These are phyloP conservation scores for Neurospora sp. DNA, from an alignment of 495 filamentous ascomycete species.

Conservation along the genomic window DNA sequence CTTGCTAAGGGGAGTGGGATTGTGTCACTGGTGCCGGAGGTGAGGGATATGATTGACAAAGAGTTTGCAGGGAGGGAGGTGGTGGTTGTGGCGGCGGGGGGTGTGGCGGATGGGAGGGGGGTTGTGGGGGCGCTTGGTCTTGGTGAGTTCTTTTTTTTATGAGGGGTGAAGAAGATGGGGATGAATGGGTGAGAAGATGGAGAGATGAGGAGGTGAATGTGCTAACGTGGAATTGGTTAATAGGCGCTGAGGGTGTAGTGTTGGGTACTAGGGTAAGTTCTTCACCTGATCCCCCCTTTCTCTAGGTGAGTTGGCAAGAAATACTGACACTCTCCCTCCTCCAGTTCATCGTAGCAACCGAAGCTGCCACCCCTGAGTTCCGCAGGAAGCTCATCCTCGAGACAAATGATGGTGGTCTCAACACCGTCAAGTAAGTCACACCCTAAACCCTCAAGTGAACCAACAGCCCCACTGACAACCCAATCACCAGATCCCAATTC, in stretches of 20 bases:
- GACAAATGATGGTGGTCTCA: constrained; percentile 51
- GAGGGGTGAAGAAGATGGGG: not conserved
- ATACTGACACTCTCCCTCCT: not conserved
- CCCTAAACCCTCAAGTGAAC: not conserved
- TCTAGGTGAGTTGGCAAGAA: not conserved
- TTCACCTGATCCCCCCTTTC: not conserved
- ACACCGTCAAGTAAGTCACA: constrained; percentile 44
- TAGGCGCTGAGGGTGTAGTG: constrained; percentile 49
- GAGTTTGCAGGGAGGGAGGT: constrained; percentile 31
- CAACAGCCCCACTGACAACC: not conserved
- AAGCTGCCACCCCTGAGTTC: constrained; percentile 50
- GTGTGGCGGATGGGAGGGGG: constrained; percentile 57
- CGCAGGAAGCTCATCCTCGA: constrained; percentile 52
- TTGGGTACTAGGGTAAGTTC: constrained; percentile 56
- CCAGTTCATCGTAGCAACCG: constrained; percentile 50
- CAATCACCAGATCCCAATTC: constrained; percentile 39
- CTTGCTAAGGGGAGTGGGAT: constrained; percentile 47
- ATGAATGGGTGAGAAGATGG: not conserved
- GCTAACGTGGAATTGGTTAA: not conserved
- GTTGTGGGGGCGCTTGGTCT: constrained; percentile 54
- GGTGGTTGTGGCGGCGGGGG: constrained; percentile 61
- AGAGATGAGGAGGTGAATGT: not conserved
- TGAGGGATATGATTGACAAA: constrained; percentile 38
- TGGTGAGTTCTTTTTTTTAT: constrained; percentile 26
- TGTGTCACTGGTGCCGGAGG: constrained; percentile 30